Evolutionary conservation across 352 stramenopile species (phyloP), one percentile per base, ranked within the genome.

Genomic region (Globisporangium parvum): DNA sequence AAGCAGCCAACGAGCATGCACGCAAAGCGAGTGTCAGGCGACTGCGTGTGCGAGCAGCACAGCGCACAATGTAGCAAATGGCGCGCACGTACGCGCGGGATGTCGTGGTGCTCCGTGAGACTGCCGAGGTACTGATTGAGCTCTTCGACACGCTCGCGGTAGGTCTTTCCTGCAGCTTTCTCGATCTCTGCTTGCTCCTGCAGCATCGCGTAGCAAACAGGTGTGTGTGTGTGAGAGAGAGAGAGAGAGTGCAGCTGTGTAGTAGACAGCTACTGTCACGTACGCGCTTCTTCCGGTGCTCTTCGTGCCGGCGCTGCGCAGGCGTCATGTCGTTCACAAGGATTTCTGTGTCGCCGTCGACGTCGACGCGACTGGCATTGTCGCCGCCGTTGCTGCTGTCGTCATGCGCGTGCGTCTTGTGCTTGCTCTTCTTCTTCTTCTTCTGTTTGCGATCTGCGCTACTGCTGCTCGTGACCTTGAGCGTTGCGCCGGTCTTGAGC

Each of bases 51-150:
- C n/a, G n/a, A n/a, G n/a, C n/a, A n/a, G 9, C 21, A 12, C 69
- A 9, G 44, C 10, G 10, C 31, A 37, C 8, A 12, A 5, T 37
- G 8, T 12, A 10, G 31, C 31, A 37, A 10, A 8, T 37, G 31
- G 3, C 10, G 20, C 45, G 17, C 20, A 53, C 78, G 51, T 77
- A 98, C 92, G 45, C 96, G 83, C 59, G 96, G 96, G 65, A 99
- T 96, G 68, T 99, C 96, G 73, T 99, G 98, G 63, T 98, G 94
- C 76, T 99, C 96, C 1, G 96, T 99, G 53, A 98, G 74, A 41
- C 85, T 92, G 39, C 89, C 80, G 12, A 99, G 77, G 54, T 98
- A 94, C 71, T 97, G 78, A 69, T 98, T 99, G 62, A 98, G 97
- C 62, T 98, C 87, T 70, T 99, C 96, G 11, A 99, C 91, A 51